phyloP scores from a whole-genome alignment of 768 basidiomycete genomes.

The Obba rivulosa region DNA sequence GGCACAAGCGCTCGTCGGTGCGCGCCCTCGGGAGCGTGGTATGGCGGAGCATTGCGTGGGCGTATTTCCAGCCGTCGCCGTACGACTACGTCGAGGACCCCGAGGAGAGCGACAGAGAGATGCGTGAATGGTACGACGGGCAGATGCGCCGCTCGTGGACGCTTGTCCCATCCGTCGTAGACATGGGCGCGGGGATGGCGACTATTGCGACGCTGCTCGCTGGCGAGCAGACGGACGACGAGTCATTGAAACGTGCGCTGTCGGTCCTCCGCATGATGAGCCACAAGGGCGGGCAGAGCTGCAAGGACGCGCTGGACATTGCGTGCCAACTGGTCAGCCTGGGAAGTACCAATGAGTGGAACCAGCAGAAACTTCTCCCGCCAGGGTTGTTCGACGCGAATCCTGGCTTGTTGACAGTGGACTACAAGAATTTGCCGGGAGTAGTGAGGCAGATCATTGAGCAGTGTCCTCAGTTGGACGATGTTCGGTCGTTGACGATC shows the following conservation, averaged over 20 bases:
- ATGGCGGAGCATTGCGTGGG: conserved; percentile 67
- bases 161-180: conserved; percentile 45
- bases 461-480: conserved; percentile 45
- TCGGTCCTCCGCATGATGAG: conserved; percentile 53
- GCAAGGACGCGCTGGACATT: conserved; percentile 51
- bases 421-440: conserved; percentile 41
- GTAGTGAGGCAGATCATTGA: conserved; percentile 49
- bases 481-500: conserved; percentile 51
- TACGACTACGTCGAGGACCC: conserved; percentile 20
- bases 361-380: conserved; percentile 43
- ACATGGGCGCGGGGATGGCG: conserved; percentile 54
- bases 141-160: conserved; percentile 38
- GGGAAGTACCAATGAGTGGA: conserved; percentile 33
- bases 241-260: conserved; percentile 39
- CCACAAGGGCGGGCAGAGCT: conserved; percentile 43
- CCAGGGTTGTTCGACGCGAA: conserved; percentile 48
- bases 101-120: conserved; percentile 22
- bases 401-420: conserved; percentile 50
- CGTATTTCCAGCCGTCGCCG: conserved; percentile 52
- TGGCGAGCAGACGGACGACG: conserved; percentile 27
- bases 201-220: conserved; percentile 52
- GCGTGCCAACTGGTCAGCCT: conserved; percentile 24
- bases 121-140: neutral
- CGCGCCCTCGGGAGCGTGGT: conserved; percentile 54
- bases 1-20: conserved; percentile 59